These are phyloP conservation scores for Kluyveromyces lactis DNA, from an alignment of 805 yeast genomes.

Conservation along the genomic window DNA sequence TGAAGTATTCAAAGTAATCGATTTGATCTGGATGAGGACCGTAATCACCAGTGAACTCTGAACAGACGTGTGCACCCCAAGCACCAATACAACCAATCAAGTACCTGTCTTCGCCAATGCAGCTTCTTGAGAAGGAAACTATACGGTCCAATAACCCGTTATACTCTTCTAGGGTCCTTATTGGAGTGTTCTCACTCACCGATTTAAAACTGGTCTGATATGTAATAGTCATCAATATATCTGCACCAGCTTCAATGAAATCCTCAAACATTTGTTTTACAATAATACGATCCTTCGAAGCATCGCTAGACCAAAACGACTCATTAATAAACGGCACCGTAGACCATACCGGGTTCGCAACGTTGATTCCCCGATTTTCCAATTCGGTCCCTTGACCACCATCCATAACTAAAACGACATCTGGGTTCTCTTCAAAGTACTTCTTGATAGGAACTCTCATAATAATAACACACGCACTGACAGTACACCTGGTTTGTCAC, in stretches of 20 bases:
- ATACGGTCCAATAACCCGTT: conserved; percentile 16
- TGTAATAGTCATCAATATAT: conserved; percentile 46
- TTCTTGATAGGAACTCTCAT: conserved; percentile 10
- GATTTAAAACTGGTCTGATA: conserved; percentile 47
- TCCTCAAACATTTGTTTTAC: conserved; percentile 41
- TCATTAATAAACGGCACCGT: conserved; percentile 39
- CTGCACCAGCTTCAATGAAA: conserved; percentile 47
- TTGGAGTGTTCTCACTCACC: conserved; percentile 28
- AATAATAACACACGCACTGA: no score
- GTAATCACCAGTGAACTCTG: conserved; percentile 70
- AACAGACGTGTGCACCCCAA: conserved; percentile 59
- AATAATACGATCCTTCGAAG: conserved; percentile 31
- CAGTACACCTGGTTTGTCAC: no score
- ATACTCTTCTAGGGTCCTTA: conserved; percentile 17
- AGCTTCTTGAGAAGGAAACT: conserved; percentile 15
- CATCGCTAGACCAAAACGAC: conserved; percentile 16
- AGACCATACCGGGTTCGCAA: conserved; percentile 52
- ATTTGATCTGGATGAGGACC: conserved; percentile 21
- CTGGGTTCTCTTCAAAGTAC: conserved; percentile 9
- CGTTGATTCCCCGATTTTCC: conserved; percentile 39
- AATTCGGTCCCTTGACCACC: conserved; percentile 64
- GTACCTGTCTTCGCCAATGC: conserved; percentile 18
- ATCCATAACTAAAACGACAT: conserved; percentile 32
- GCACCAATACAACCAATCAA: conserved; percentile 62
- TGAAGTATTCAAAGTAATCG: conserved; percentile 26